Base-by-base conservation (phyloP, 768 basidiomycete genomes). In the Podaxis sp. region DNA sequence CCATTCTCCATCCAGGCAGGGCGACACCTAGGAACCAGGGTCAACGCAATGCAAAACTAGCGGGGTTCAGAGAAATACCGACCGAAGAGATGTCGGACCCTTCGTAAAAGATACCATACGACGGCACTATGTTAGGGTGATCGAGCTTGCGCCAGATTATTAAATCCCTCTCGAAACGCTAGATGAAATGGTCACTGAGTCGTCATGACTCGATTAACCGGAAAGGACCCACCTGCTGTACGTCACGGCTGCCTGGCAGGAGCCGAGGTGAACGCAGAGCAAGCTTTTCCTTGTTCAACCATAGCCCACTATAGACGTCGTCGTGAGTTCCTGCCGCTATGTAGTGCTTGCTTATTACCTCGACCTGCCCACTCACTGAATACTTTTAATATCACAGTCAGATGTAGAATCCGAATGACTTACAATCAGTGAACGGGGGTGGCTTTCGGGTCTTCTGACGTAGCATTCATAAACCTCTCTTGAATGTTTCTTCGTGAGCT, bases 1-100 rank as follows among this genome's bases (percentile, higher is more conserved):
- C 79, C 77, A 59, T 81, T 74, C 24, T 76, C 72, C 76, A 81
- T 80, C 77, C 77, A 80, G 4, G 81, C 77, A 80, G 4, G 81
- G 80, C 44, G 76, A 78, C 59, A 82, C 80, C 78, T 82, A 57
- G 28, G 56, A 59, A 2, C 22, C 22, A 36, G n/a, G 13, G 53
- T 64, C 9, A 58, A 30, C 54, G 42, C 40, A 24, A 46, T 44
- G 24, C 38, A 63, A 49, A 8, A 28, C 26, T 52, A 13, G 9
- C 4, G 52, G 3, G 57, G 26, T 46, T 26, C 30, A 33, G 17
- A 7, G 59, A 49, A 63, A 26, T 17, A 66, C 71, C 19, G 63
- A 79, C 79, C 17, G 72, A 71, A 65, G 74, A 79, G 8, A 77
- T 46, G 19, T 76, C 68, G 22, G 70, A 70, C 15, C 69, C 74